phyloP scores from a whole-genome alignment of 805 yeast genomes.

The Metschnikowia matae region DNA sequence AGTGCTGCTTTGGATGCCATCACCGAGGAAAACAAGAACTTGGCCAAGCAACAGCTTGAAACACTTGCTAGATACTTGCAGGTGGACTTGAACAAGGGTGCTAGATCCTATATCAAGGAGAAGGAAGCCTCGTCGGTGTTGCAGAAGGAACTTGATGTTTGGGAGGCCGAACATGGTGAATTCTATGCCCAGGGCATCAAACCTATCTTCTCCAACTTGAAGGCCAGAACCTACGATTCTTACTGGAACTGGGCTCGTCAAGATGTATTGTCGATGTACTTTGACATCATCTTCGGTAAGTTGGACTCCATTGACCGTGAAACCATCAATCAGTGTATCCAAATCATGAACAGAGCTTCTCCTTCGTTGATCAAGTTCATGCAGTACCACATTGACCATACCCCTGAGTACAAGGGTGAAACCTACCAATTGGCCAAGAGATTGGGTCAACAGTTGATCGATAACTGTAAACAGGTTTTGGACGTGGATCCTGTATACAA shows the following conservation, averaged over 20 bases:
- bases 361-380: slow-evolving; percentile 91
- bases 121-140: slow-evolving; percentile 79
- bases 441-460: slow-evolving; percentile 90
- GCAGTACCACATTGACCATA: slow-evolving; percentile 86
- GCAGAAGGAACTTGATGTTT: slow-evolving; percentile 87
- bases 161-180: slow-evolving; percentile 84
- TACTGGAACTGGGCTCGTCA: slow-evolving; percentile 99
- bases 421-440: slow-evolving; percentile 87
- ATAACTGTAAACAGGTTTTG: slow-evolving; percentile 85
- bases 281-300: slow-evolving; percentile 92
- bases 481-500: slow-evolving; percentile 87
- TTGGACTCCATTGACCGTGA: slow-evolving; percentile 89
- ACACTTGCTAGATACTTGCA: slow-evolving; percentile 92
- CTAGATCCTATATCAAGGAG: slow-evolving; percentile 74
- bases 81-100: slow-evolving; percentile 87
- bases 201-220: slow-evolving; percentile 85
- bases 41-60: slow-evolving; percentile 80
- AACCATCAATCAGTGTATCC: slow-evolving; percentile 92
- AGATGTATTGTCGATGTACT: slow-evolving; percentile 89
- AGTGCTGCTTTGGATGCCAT: slow-evolving; percentile 90
- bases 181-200: slow-evolving; percentile 87
- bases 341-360: slow-evolving; percentile 95
- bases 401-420: slow-evolving; percentile 80
- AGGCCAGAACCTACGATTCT: slow-evolving; percentile 94
- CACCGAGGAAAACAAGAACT: slow-evolving; percentile 63